Percentiles rank a stretch among this genome's conserved stretches.
Conservation (phyloP, 2,329 filamentous ascomycete genomes). For the Laburnicola sp. region DNA sequence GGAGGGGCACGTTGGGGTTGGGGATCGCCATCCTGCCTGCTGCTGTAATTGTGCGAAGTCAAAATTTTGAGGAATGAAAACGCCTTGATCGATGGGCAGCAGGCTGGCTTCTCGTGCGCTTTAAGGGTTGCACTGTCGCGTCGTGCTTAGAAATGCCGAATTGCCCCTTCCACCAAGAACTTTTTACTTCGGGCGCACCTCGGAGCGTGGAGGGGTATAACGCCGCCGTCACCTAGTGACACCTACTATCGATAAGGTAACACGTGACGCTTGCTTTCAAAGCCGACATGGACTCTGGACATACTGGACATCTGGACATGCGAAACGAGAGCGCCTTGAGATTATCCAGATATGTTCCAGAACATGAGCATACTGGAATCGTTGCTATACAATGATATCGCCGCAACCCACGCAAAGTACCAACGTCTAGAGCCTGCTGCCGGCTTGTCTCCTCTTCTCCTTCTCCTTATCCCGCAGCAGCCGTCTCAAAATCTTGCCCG, state of each 20-base stretch:
- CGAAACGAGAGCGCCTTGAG: too few relatives aligned
- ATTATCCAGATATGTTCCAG: not conserved
- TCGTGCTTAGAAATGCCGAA: constrained; percentile 42
- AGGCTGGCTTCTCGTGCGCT: not conserved
- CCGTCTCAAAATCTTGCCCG: constrained; percentile 65
- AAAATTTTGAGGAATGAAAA: not conserved
- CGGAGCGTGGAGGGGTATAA: constrained; percentile 25
- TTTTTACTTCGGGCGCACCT: constrained; percentile 35
- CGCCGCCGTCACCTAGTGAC: constrained; percentile 30
- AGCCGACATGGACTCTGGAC: not conserved
- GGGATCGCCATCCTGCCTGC: constrained; percentile 28
- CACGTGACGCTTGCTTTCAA: constrained; percentile 10
- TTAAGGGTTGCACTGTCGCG: constrained; percentile 18
- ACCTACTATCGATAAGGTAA: constrained; percentile 17
- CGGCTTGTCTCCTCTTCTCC: constrained; percentile 64
- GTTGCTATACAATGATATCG: too few relatives aligned
- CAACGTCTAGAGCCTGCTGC: constrained; percentile 63
- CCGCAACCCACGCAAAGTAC: not conserved
- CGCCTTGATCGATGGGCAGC: not conserved
- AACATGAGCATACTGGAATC: not conserved
- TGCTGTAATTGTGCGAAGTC: not conserved
- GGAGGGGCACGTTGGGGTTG: constrained; percentile 31
- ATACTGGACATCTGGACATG: too few relatives aligned
- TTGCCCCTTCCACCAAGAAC: constrained; percentile 30
- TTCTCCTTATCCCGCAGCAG: constrained; percentile 74